Evolutionary conservation across 2,329 filamentous ascomycete species (phyloP).

Genomic region (Curvularia spicifera): DNA sequence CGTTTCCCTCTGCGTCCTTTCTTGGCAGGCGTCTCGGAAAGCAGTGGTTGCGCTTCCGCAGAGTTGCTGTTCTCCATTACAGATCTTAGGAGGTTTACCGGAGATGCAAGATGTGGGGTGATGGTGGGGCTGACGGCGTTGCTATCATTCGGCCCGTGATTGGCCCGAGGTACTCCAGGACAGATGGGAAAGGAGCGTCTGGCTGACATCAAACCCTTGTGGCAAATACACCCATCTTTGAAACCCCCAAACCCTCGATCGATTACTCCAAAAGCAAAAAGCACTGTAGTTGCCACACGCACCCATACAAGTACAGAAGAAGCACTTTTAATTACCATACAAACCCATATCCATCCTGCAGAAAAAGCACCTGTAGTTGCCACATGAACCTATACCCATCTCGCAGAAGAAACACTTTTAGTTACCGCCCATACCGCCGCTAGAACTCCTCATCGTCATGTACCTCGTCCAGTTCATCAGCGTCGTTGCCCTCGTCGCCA

Average conservation of each 20-base stretch:
- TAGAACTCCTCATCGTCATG: slow-evolving; percentile 36
- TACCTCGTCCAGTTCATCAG: slow-evolving; percentile 32
- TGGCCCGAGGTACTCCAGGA: slow-evolving; percentile 9
- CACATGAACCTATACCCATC: no score
- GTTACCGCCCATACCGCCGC: neutral
- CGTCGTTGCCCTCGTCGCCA: neutral
- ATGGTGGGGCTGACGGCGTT: slow-evolving; percentile 27
- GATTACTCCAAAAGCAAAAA: no score
- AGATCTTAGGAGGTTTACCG: slow-evolving; percentile 14
- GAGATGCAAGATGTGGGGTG: slow-evolving; percentile 25
- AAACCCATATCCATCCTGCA: no score
- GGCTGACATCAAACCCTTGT: neutral
- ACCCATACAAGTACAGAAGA: no score
- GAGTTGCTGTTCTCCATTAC: slow-evolving; percentile 25
- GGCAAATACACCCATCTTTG: no score
- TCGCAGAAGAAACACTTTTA: neutral
- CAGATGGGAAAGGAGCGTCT: neutral
- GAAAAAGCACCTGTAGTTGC: no score
- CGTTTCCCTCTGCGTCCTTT: slow-evolving; percentile 45
- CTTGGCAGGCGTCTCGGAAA: slow-evolving; percentile 27
- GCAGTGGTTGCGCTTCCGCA: slow-evolving; percentile 10
- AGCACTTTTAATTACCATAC: no score
- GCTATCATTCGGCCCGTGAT: slow-evolving; percentile 14
- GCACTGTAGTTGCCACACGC: no score
- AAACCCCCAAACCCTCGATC: no score